Evolutionary conservation across 495 filamentous ascomycete genomes (phyloP).

Genomic region (Darksidea phi): DNA sequence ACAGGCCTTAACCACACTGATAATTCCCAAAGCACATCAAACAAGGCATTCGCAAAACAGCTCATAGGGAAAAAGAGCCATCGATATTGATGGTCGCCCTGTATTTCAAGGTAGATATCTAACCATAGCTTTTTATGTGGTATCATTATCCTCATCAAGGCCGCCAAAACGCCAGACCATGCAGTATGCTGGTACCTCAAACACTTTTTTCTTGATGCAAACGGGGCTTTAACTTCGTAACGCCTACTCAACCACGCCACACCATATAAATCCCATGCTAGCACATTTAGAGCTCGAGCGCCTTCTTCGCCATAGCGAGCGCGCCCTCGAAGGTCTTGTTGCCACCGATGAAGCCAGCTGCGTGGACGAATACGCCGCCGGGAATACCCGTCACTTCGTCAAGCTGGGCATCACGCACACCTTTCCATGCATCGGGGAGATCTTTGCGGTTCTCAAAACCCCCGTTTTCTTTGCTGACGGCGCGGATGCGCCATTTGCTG

Average conservation of each 20-base stretch:
- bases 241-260: background rate
- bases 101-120: too few relatives aligned
- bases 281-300: conserved; percentile 52
- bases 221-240: background rate
- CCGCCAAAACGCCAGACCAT: conserved; percentile 11
- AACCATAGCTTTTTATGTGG: too few relatives aligned
- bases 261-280: background rate
- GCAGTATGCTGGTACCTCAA: conserved; percentile 5
- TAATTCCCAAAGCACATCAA: too few relatives aligned
- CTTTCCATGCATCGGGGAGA: conserved; percentile 86
- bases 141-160: too few relatives aligned
- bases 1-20: too few relatives aligned
- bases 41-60: too few relatives aligned
- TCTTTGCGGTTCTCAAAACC: conserved; percentile 89
- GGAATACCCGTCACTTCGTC: conserved; percentile 68
- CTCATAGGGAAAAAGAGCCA: too few relatives aligned
- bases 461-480: conserved; percentile 72
- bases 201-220: background rate
- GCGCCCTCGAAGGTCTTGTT: conserved; percentile 90
- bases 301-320: conserved; percentile 77
- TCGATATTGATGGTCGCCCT: too few relatives aligned
- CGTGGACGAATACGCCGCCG: conserved; percentile 89
- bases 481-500: conserved; percentile 88
- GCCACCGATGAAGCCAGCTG: conserved; percentile 92
- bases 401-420: conserved; percentile 79